phyloP scores from a whole-genome alignment of 495 filamentous ascomycete genomes.

The Annulohypoxylon maeteangense region DNA sequence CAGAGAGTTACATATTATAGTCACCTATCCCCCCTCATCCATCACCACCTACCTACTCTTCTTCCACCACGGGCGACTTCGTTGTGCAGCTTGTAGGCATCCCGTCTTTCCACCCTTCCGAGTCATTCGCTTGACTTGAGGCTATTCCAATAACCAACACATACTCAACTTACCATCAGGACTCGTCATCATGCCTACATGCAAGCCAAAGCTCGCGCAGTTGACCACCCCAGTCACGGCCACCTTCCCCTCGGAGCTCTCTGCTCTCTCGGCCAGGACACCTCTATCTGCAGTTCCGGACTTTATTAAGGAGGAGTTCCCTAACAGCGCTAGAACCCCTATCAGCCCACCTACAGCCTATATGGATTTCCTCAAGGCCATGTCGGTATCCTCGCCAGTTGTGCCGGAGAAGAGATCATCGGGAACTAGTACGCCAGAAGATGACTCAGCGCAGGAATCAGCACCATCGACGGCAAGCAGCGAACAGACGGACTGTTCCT shows the following conservation, averaged over 20 bases:
- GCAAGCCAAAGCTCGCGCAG: constrained; percentile 74
- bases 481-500: constrained; percentile 62
- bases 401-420: constrained; percentile 57
- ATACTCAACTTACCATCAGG: constrained; percentile 30
- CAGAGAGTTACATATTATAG: constrained; percentile 53
- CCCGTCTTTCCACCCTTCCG: constrained; percentile 40
- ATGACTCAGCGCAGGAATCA: constrained; percentile 55
- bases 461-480: constrained; percentile 65
- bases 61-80: constrained; percentile 54
- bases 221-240: constrained; percentile 80
- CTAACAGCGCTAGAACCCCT: constrained; percentile 70
- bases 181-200: constrained; percentile 61
- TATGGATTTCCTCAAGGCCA: constrained; percentile 84
- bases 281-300: constrained; percentile 63
- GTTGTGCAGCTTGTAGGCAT: constrained; percentile 53
- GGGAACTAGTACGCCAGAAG: constrained; percentile 48
- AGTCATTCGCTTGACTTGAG: constrained; percentile 59
- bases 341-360: constrained; percentile 94
- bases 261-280: constrained; percentile 56
- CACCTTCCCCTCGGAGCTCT: constrained; percentile 82
- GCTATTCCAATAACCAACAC: constrained; percentile 27
- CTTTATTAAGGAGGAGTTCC: constrained; percentile 54
- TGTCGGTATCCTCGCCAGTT: constrained; percentile 72
- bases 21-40: constrained; percentile 49
- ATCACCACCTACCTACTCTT: constrained; percentile 52